phyloP scores from a whole-genome alignment of 2,329 filamentous ascomycete species.

The Passalora sequoiae region DNA sequence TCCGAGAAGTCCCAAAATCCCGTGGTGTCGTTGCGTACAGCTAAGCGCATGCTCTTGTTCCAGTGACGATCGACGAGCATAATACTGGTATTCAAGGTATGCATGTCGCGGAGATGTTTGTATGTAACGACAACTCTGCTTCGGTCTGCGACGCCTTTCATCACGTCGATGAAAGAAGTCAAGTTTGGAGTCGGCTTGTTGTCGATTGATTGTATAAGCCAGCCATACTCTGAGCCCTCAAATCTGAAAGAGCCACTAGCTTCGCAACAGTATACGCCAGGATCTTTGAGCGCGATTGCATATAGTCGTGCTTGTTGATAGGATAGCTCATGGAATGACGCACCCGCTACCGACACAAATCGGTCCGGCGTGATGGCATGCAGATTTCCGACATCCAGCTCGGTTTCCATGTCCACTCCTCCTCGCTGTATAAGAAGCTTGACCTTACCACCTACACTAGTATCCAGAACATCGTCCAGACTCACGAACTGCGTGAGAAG shows the following conservation, averaged over 20 bases:
- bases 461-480: conserved; percentile 86
- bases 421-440: conserved; percentile 80
- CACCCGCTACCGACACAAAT: conserved; percentile 90
- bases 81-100: conserved; percentile 89
- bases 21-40: conserved; percentile 80
- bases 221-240: conserved; percentile 83
- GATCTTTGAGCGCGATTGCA: conserved; percentile 72
- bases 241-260: conserved; percentile 92
- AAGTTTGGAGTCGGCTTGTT: conserved; percentile 86
- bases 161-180: conserved; percentile 81
- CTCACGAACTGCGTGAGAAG: conserved; percentile 89
- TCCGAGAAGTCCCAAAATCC: conserved; percentile 94
- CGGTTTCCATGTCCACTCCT: conserved; percentile 78
- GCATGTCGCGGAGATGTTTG: conserved; percentile 89
- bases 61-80: conserved; percentile 92
- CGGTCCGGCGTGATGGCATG: conserved; percentile 93
- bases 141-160: conserved; percentile 75
- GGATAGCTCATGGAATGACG: conserved; percentile 90
- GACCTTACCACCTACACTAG: conserved; percentile 73
- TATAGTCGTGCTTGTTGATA: conserved; percentile 97
- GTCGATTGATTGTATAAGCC: conserved; percentile 88
- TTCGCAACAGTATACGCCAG: conserved; percentile 89
- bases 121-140: conserved; percentile 89
- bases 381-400: conserved; percentile 79
- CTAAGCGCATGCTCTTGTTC: conserved; percentile 90